A percentile compares a stretch with the other conserved stretches of the same genome.
Conservation (phyloP, 352 stramenopile species). For the Globisporangium megalacanthum region DNA sequence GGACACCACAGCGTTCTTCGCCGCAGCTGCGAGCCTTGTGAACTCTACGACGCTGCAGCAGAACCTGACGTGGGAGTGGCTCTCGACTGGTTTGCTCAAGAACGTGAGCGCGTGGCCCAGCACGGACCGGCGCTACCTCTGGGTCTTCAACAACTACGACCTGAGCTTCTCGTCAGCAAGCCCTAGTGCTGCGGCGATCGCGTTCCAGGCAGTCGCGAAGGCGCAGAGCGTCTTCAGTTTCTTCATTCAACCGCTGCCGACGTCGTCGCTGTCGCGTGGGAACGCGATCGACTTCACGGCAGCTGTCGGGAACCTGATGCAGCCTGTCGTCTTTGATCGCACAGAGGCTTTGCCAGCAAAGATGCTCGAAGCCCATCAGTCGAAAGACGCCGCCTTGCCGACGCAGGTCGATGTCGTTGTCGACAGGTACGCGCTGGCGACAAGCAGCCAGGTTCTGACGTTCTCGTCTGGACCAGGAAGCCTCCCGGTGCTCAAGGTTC, state of each 20-base stretch:
- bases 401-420: slow-evolving; percentile 16
- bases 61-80: slow-evolving; percentile 2
- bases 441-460: slow-evolving; percentile 15
- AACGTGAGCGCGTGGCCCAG: slow-evolving; percentile 21
- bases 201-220: slow-evolving; percentile 13
- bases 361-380: slow-evolving; percentile 23
- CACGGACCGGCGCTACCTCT: slow-evolving; percentile 16
- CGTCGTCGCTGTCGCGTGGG: slow-evolving; percentile 1
- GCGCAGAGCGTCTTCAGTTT: slow-evolving; percentile 27
- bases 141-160: slow-evolving; percentile 12
- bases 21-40: slow-evolving; percentile 8
- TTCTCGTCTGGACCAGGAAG: slow-evolving; percentile 20
- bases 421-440: slow-evolving; percentile 18
- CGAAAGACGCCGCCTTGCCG: slow-evolving; percentile 22
- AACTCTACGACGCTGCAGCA: slow-evolving; percentile 6
- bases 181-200: not conserved
- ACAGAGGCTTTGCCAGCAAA: slow-evolving; percentile 15
- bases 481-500: slow-evolving; percentile 26
- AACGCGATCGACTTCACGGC: slow-evolving; percentile 6
- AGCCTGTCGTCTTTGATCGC: slow-evolving; percentile 14
- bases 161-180: slow-evolving; percentile 8
- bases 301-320: slow-evolving; percentile 13
- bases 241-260: slow-evolving; percentile 14
- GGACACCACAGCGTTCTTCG: slow-evolving; percentile 16
- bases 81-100: slow-evolving; percentile 1